Base-by-base conservation (phyloP, 2,329 filamentous ascomycete genomes). In the Paraphoma chrysanthemicola region DNA sequence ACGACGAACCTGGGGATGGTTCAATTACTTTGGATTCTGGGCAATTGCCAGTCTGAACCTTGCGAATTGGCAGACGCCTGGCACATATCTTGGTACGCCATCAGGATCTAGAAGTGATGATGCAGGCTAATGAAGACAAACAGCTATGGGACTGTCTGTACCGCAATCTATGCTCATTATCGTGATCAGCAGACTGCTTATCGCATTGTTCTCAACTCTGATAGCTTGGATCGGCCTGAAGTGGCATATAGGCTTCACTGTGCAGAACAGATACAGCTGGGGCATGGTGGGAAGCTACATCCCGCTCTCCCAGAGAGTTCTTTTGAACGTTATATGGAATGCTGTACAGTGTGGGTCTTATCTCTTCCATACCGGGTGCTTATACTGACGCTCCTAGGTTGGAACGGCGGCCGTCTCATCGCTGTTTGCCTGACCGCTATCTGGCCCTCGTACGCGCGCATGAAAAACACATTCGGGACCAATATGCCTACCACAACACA, bases 271-370 rank as follows among this genome's bases (percentile, higher is more conserved):
- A 6, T 82, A 76, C 59, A 80, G 79, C 7, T 84, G 82, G 81
- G 82, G 82, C 3, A 65, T 83, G 68, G 73, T 79, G 30, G 81
- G 76, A 1, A 80, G 79, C 44, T 84, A 82, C 50, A 80, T 83
- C 31, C 80, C 81, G 0, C 68, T 83, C 14, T 57, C 79, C 6
- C 80, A 83, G 62, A 77, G 82, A 2, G 77, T 81, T 16, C 47
- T 83, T 47, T 72, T 83, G 8, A 83, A 82, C 61, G 82, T 83
- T 52, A 81, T 83, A 44, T 83, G 81, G 81, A 80, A 77, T 38
- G 79, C 80, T 4, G 71, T 82, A 0, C 80, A 83, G 59, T 81
- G 77, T 79, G 75, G 28, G 72, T 78, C n/a, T n/a, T n/a, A n/a
- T n/a, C n/a, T n/a, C n/a, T n/a, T n/a, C n/a, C n/a, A n/a, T n/a